Evolutionary conservation across 352 stramenopile genomes (phyloP).

Genomic region (Phytophthora hybrid): DNA sequence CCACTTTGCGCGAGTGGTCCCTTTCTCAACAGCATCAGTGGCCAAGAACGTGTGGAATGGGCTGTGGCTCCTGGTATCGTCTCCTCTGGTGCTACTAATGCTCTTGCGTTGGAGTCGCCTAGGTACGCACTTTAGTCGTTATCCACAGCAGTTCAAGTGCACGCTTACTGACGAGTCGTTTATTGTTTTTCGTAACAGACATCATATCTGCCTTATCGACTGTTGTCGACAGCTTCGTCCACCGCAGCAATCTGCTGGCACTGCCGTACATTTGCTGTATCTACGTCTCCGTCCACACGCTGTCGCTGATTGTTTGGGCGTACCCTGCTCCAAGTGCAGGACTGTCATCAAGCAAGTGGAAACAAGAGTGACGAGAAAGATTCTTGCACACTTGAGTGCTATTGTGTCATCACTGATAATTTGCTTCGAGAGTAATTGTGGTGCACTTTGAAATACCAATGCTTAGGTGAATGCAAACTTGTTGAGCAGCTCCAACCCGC

Average conservation of each 20-base stretch:
- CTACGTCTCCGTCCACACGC: conserved; percentile 74
- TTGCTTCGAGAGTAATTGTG: neutral
- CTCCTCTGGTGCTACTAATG: conserved; percentile 51
- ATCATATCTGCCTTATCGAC: conserved; percentile 36
- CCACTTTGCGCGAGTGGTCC: conserved; percentile 66
- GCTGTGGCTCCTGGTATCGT: conserved; percentile 66
- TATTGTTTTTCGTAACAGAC: conserved; percentile 28
- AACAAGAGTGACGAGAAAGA: conserved; percentile 39
- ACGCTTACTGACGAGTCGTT: conserved; percentile 3
- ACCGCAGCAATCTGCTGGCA: conserved; percentile 61
- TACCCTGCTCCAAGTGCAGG: conserved; percentile 26
- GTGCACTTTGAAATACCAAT: neutral
- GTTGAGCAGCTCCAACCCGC: conserved; percentile 52
- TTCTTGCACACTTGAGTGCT: neutral
- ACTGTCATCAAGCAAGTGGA: conserved; percentile 22
- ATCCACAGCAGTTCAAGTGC: neutral
- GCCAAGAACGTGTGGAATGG: conserved; percentile 40
- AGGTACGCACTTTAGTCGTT: conserved; percentile 46
- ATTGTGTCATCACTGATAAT: conserved; percentile 1
- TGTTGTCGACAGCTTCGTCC: conserved; percentile 59
- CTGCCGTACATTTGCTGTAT: conserved; percentile 76
- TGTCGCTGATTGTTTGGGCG: conserved; percentile 62
- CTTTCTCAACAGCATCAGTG: conserved; percentile 30
- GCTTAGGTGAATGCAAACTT: conserved; percentile 51
- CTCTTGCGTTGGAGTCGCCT: conserved; percentile 33